phyloP scores from a whole-genome alignment of 2,329 filamentous ascomycete species.

The Alternaria sp. region DNA sequence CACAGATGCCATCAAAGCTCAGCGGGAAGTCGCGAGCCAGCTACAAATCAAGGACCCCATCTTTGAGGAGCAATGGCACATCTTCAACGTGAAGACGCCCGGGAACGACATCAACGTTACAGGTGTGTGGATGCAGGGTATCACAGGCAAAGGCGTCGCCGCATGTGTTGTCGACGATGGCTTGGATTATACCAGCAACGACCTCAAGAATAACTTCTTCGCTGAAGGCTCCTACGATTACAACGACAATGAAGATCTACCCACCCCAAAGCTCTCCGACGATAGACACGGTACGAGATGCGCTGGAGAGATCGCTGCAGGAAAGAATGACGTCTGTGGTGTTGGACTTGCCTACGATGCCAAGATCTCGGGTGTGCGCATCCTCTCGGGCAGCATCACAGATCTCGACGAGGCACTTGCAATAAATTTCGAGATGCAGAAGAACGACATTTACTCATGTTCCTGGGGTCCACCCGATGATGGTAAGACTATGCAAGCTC shows the following conservation, averaged over 20 bases:
- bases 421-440: slow-evolving; percentile 88
- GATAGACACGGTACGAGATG: slow-evolving; percentile 93
- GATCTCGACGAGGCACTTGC: slow-evolving; percentile 92
- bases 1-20: slow-evolving; percentile 59
- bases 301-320: slow-evolving; percentile 91
- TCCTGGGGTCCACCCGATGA: slow-evolving; percentile 98
- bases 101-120: slow-evolving; percentile 98
- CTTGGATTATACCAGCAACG: slow-evolving; percentile 92
- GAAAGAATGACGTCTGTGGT: slow-evolving; percentile 90
- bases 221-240: slow-evolving; percentile 93
- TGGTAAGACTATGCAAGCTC: slow-evolving; percentile 91
- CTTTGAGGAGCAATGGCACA: slow-evolving; percentile 94
- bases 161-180: slow-evolving; percentile 97
- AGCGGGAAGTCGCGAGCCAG: slow-evolving; percentile 56
- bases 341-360: slow-evolving; percentile 95
- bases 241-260: slow-evolving; percentile 82
- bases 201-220: slow-evolving; percentile 93
- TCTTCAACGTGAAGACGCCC: slow-evolving; percentile 80
- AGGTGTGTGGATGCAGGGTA: slow-evolving; percentile 86
- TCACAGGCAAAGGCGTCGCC: slow-evolving; percentile 87
- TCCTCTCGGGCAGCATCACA: slow-evolving; percentile 87
- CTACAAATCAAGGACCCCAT: slow-evolving; percentile 89
- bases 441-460: slow-evolving; percentile 97
- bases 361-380: slow-evolving; percentile 88
- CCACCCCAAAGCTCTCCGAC: slow-evolving; percentile 81